Conservation (phyloP, 805 yeast species). For the Cyberlindnera maritima region DNA sequence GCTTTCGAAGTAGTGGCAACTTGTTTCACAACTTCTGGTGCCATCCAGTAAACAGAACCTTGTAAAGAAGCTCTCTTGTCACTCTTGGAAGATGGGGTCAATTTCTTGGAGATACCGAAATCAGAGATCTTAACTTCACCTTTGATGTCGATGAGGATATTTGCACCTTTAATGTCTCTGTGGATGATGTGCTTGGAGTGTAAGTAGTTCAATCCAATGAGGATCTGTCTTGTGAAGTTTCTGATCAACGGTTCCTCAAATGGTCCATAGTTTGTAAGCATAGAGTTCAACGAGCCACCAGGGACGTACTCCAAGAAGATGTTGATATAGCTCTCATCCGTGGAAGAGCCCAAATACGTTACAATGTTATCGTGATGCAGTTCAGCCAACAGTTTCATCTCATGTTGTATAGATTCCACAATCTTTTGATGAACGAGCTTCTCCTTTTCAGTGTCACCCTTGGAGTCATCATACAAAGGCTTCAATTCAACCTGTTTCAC, state of each 20-base stretch:
- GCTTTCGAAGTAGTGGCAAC: conserved; percentile 88
- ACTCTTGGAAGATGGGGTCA: conserved; percentile 45
- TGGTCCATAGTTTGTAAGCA: conserved; percentile 72
- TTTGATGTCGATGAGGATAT: conserved; percentile 74
- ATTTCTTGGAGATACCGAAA: conserved; percentile 75
- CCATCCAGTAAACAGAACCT: conserved; percentile 99
- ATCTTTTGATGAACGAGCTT: conserved; percentile 44
- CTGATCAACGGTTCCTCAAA: conserved; percentile 74
- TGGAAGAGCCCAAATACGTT: conserved; percentile 83
- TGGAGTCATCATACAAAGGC: conserved; percentile 33
- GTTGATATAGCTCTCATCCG: conserved; percentile 67
- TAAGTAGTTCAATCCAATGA: conserved; percentile 69
- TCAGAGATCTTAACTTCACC: conserved; percentile 84
- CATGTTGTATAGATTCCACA: conserved; percentile 80
- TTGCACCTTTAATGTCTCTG: conserved; percentile 88
- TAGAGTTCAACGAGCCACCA: conserved; percentile 68
- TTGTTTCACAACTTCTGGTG: conserved; percentile 97
- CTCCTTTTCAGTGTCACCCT: conserved; percentile 22
- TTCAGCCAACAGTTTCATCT: conserved; percentile 72
- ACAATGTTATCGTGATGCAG: conserved; percentile 91
- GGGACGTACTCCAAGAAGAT: conserved; percentile 79
- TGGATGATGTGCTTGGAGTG: conserved; percentile 78
- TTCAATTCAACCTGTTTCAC: conserved; percentile 88
- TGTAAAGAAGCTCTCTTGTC: conserved; percentile 77
- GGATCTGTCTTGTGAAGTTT: conserved; percentile 71